Conservation (phyloP, 1,284 basidiomycete genomes). For the Neolentinus lepideus region DNA sequence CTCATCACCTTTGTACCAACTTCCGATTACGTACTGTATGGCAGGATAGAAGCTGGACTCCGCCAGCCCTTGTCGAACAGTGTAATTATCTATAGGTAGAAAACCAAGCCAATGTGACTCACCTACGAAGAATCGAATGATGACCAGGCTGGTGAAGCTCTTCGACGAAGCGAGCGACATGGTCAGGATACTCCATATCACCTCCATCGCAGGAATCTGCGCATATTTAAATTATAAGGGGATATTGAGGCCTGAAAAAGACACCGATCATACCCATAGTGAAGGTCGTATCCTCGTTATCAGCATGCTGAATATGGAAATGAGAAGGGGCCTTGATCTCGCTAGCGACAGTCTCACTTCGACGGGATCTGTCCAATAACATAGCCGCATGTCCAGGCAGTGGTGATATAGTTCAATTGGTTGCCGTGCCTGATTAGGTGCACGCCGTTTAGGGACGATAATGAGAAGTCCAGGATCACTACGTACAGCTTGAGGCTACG, state of each 20-base stretch:
- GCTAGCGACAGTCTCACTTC: slow-evolving; percentile 18
- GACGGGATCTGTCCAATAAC: slow-evolving; percentile 35
- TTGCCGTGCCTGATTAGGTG: slow-evolving; percentile 25
- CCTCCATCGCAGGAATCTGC: slow-evolving; percentile 31
- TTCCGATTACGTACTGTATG: slow-evolving; percentile 35
- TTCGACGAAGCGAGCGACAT: slow-evolving; percentile 29
- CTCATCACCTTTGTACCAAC: slow-evolving; percentile 35
- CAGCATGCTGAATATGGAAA: slow-evolving; percentile 20
- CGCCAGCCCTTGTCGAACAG: slow-evolving; percentile 22
- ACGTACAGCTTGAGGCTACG: slow-evolving; percentile 21
- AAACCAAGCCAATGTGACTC: slow-evolving; percentile 7
- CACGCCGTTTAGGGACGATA: background rate
- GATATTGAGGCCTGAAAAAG: background rate
- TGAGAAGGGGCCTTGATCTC: background rate
- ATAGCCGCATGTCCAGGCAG: slow-evolving; percentile 36
- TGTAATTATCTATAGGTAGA: background rate
- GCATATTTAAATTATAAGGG: background rate
- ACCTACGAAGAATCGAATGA: slow-evolving; percentile 31
- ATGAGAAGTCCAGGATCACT: background rate
- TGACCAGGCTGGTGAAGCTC: slow-evolving; percentile 25
- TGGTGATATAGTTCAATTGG: slow-evolving; percentile 33
- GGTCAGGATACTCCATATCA: slow-evolving; percentile 31
- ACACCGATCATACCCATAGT: slow-evolving; percentile 25
- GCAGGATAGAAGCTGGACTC: slow-evolving; percentile 35
- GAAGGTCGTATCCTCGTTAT: slow-evolving; percentile 32